These are phyloP conservation scores for Chaetoceros muelleri DNA, from an alignment of 108 stramenopile species.

Conservation along the genomic window DNA sequence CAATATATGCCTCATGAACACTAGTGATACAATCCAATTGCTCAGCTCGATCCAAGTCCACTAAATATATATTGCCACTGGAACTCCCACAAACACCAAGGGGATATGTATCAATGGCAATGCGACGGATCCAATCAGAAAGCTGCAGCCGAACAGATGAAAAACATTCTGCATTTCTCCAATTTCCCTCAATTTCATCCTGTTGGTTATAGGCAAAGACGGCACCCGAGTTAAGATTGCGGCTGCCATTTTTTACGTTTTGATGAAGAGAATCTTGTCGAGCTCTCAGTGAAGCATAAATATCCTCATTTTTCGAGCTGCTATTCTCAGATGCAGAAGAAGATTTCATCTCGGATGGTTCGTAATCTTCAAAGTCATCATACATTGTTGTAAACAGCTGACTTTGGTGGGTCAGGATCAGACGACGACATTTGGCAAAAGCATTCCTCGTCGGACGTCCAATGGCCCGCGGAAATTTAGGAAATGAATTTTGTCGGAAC, in stretches of 20 bases:
- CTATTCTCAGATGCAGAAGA: neutral
- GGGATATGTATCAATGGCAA: constrained; percentile 53
- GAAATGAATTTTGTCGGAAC: too few species aligned
- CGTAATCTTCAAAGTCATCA: constrained; percentile 18
- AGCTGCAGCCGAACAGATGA: constrained; percentile 17
- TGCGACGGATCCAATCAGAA: constrained; percentile 63
- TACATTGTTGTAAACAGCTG: constrained; percentile 1
- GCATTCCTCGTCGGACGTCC: too few species aligned
- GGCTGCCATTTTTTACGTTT: constrained; percentile 1
- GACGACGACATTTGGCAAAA: too few species aligned
- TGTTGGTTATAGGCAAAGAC: neutral
- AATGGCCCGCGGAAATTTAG: too few species aligned
- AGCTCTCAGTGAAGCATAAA: constrained; percentile 13
- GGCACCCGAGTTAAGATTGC: neutral
- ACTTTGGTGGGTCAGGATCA: too few species aligned
- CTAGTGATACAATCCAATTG: constrained; percentile 23
- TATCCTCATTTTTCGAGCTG: constrained; percentile 3
- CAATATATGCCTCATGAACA: constrained; percentile 11
- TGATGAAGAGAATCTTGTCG: constrained; percentile 6
- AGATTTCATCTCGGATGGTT: neutral
- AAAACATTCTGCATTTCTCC: constrained; percentile 19
- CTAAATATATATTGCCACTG: constrained; percentile 39
- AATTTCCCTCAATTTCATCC: constrained; percentile 5
- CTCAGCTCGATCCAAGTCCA: constrained; percentile 38
- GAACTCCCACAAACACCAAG: constrained; percentile 54